Base-by-base conservation (phyloP, 345 rosid genomes). In the Syzygium aqueum region DNA sequence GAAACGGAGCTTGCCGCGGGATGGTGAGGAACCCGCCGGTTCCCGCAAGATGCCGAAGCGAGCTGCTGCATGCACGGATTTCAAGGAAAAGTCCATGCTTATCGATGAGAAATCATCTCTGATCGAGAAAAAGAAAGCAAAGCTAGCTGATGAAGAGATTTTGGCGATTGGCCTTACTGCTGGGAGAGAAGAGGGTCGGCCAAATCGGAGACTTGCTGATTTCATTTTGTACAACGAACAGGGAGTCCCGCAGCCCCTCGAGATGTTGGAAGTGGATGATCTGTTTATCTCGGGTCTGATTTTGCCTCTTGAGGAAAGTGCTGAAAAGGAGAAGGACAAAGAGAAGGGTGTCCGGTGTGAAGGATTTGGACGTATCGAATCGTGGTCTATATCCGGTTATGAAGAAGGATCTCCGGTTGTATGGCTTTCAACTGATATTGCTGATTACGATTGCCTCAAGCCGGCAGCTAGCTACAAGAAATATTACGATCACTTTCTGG, bases 11-110 rank as follows among this genome's bases (percentile, higher is more conserved):
- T 53, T 87, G 52, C 77, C 91, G 9, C 91, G 90, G 84, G 88
- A 46, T 83, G 73, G 53, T 11, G 92, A 91, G 33, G 65, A 87
- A 23, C 80, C 83, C 5, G 87, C 89, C 19, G 84, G 84, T 33
- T 50, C 92, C 19, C 77, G 61, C 37, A 94, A 90, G 91, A 92
- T 94, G 86, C 97, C 97, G 1, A 95, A 40, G 94, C 91, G 99
- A 49, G 95, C 96, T 84, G 99, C 98, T 8, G 98, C 99, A 12
- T 93, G 96, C 86, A 86, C 90, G 11, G 82, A 92, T 91, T 94
- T 96, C 85, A 97, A 92, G 91, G 96, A 97, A 80, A 95, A 92
- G 85, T 85, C 94, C 8, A 54, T 92, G 11, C 88, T 88, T 6
- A 43, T 94, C 53, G 88, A 92, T 25, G 91, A 92, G 57, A 89